Conservation (phyloP, 768 basidiomycete species). For the Boletus tylopilopsis region DNA sequence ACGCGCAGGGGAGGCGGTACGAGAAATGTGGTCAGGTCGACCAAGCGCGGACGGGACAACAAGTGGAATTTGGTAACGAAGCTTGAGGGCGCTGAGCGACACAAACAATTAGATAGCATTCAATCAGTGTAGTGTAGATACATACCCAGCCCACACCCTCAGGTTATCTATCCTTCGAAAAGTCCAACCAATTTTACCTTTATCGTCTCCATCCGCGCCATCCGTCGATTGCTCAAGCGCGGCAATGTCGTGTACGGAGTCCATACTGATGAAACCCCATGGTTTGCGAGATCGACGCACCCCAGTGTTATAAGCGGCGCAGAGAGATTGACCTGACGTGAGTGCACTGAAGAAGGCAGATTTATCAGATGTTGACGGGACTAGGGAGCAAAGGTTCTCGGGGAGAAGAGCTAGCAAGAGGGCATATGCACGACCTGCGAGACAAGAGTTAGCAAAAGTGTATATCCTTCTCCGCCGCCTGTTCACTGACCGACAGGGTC, state of each 20-base stretch:
- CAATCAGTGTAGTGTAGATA: conserved; percentile 8
- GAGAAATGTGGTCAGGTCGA: conserved; percentile 26
- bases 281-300: conserved; percentile 78
- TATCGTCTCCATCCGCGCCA: conserved; percentile 36
- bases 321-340: conserved; percentile 78
- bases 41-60: conserved; percentile 44
- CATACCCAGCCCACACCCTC: conserved; percentile 80
- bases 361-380: conserved; percentile 33
- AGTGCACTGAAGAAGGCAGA: conserved; percentile 48
- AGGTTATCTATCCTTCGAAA: conserved; percentile 86
- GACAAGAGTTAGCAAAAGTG: conserved; percentile 1
- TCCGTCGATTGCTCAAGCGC: conserved; percentile 53
- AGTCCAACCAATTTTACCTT: conserved; percentile 66
- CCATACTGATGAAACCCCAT: conserved; percentile 82
- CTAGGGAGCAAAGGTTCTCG: conserved; percentile 40
- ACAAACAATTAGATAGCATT: background rate
- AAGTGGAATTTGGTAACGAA: conserved; percentile 77
- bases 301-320: conserved; percentile 74
- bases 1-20: conserved; percentile 21
- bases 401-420: conserved; percentile 63
- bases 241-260: conserved; percentile 77
- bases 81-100: conserved; percentile 64
- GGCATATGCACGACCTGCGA: conserved; percentile 60
- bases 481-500: conserved; percentile 55
- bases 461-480: background rate